Base-by-base conservation (phyloP, 345 rosid genomes). In the Aquilaria sinensis region DNA sequence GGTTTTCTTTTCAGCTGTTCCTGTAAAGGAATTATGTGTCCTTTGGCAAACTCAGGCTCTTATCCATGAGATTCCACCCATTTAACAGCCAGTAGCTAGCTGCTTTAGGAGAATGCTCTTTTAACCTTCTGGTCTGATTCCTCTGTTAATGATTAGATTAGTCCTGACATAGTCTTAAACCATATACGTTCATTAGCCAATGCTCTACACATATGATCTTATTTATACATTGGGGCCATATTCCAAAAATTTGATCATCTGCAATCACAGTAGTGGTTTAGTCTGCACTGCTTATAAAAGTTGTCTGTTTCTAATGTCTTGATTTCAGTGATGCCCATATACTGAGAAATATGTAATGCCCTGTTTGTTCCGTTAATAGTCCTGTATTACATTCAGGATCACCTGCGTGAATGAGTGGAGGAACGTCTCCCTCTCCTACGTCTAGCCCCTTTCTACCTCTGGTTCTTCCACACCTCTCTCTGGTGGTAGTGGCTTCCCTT, bases 381-480 rank as follows among this genome's bases (percentile, higher is more conserved):
- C 91, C 91, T 60, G 74, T 83, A 45, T 65, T 75, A 60, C 81
- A 77, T 72, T 64, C 88, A 45, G 81, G 81, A 67, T 80, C 86
- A 47, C 91, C 86, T 0, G 78, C 76, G 53, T 78, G 77, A 55
- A 54, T 75, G 29, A 81, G 78, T 31, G 91, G 91, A 56, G 74
- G 81, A 70, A 70, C 81, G 73, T 83, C 86, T 53, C 88, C 91
- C 33, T 81, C 91, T 53, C 88, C 83, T 5, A 77, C 80, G 61
- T 85, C 86, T 53, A 85, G 91, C 67, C 91, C 91, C 83, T 76
- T 47, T 65, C 85, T 48, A 78, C 74, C 46, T 83, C 91, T 2
- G 88, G 88, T 12, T 73, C 91, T 52, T 85, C 91, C 52, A 83
- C 91, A 37, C 91, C 85, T 59, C 75, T 81, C 47, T 75, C 84